Percentiles rank a stretch among this genome's conserved stretches.
These are phyloP conservation scores for Cucumis cinereus DNA, from an alignment of 306 rosid species.

Conservation along the genomic window DNA sequence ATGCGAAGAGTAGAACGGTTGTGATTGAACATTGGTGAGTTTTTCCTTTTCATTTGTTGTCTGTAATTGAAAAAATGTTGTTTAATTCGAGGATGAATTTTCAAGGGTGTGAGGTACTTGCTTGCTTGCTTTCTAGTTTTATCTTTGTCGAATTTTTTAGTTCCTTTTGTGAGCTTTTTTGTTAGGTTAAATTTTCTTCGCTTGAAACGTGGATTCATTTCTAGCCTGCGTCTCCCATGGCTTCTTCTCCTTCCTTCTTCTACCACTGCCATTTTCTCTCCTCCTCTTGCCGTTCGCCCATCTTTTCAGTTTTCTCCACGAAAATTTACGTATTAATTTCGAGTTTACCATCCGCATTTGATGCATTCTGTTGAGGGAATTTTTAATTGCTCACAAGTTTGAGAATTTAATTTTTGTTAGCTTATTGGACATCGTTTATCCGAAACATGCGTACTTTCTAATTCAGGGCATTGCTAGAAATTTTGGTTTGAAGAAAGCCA, in stretches of 20 bases:
- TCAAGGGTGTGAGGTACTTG: neutral
- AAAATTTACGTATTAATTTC: neutral
- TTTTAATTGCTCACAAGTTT: neutral
- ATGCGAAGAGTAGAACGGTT: slow-evolving; percentile 12
- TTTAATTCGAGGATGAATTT: neutral
- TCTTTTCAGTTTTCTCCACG: neutral
- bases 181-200: too few species aligned
- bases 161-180: neutral
- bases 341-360: neutral
- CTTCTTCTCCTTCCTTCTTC: neutral
- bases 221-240: neutral
- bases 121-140: neutral
- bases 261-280: neutral
- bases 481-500: neutral
- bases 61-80: neutral
- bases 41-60: neutral
- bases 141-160: neutral
- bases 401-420: neutral
- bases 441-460: too few species aligned
- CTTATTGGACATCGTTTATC: neutral
- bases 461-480: too few species aligned
- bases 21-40: slow-evolving; percentile 43
- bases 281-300: neutral
- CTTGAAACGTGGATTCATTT: neutral
- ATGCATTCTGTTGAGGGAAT: neutral